A percentile compares a stretch with the other conserved stretches of the same genome.
Evolutionary conservation across 495 filamentous ascomycete species (phyloP).

Genomic region (Penicillium arizonense): DNA sequence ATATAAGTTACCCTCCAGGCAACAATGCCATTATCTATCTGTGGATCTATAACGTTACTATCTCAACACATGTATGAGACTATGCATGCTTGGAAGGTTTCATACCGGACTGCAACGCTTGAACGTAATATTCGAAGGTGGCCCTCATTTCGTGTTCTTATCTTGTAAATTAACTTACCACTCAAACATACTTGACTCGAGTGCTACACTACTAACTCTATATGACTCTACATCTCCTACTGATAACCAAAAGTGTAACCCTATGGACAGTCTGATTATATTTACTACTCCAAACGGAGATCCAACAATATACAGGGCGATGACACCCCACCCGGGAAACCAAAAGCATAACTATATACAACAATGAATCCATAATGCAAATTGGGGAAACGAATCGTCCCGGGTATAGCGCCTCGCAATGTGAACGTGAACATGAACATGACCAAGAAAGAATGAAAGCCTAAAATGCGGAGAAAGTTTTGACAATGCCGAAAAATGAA

Average conservation of each 20-base stretch:
- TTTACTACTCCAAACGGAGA: slow-evolving; percentile 5
- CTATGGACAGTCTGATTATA: slow-evolving; percentile 13
- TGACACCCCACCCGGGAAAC: slow-evolving; percentile 20
- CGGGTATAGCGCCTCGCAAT: slow-evolving; percentile 43
- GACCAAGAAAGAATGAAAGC: slow-evolving; percentile 3
- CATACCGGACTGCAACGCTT: no score
- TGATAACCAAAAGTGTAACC: not conserved
- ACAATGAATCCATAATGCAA: slow-evolving; percentile 10
- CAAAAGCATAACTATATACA: slow-evolving; percentile 13
- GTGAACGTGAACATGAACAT: slow-evolving; percentile 6
- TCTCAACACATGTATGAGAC: no score
- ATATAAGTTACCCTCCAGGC: no score
- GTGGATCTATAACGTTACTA: no score
- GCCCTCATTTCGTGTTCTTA: no score
- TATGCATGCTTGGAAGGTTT: no score
- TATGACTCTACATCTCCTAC: no score
- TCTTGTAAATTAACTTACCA: no score
- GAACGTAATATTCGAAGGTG: no score
- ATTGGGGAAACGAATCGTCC: slow-evolving; percentile 17
- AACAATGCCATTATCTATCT: no score
- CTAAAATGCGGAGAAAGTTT: slow-evolving; percentile 8
- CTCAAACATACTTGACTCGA: no score
- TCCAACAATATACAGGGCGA: slow-evolving; percentile 4
- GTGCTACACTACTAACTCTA: no score
- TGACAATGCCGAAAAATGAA: slow-evolving; percentile 3